Base-by-base conservation (phyloP, 441 rosid species). In the Corymbia citriodora region DNA sequence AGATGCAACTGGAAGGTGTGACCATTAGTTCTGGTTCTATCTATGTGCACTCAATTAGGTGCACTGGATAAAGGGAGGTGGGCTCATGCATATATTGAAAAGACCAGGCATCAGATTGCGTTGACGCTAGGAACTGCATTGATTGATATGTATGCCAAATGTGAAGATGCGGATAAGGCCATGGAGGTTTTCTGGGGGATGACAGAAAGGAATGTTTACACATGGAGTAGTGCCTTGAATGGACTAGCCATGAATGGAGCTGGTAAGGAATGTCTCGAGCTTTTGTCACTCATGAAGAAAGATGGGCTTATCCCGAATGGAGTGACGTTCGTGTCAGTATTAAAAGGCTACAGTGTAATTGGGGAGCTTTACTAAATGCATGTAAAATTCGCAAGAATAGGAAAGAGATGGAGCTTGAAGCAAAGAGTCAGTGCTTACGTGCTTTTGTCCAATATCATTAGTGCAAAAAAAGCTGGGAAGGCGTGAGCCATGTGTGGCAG, bases 301-400 rank as follows among this genome's bases (percentile, higher is more conserved):
- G 91, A 86, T 18, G 88, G 79, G 74, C 50, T 90, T 50, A 72
- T 49, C 61, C 94, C 93, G 14, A 91, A 92, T 48, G 68, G 53
- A 9, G 88, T 91, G 33, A 93, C 92, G 6, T 90, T 93, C 79
- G 89, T 87, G 57, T 48, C 52, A 23, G 88, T 91, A 29, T 81
- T 92, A 79, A 92, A 55, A 57, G 92, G 93, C 53, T 92, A 92
- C 88, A 90, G 92, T 85, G 92, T 89, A 65, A 87, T 89, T 96
- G 97, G 96, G 99, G 97, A 36, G 98, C 97, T 21, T 91, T 95
- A 21, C 98, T 97, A 33, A 96, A 98, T 88, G 97, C 97, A 33
- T 96, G 98, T 88, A 96, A 93, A 93, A 93, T 95, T 93, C 96
- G 95, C 74, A 95, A 93, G 57, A 95, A 95, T 70, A 94, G 72